Evolutionary conservation across 1,284 basidiomycete genomes (phyloP), one percentile per base, ranked within the genome.

Genomic region (Apiotrichum montevideense): DNA sequence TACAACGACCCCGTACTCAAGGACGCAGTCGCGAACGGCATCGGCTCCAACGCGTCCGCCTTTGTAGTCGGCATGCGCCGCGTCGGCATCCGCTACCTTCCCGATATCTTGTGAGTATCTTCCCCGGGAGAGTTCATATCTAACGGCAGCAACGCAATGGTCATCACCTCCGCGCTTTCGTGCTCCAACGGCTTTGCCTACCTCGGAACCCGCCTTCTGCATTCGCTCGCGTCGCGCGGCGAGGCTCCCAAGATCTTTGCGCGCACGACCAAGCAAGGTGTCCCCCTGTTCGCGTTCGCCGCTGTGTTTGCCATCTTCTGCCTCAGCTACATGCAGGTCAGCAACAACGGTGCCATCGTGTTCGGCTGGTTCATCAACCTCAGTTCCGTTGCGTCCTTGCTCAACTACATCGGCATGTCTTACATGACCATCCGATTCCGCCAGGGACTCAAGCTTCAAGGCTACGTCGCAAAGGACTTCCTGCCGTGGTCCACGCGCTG

Each of bases 151-250:
- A 67, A 67, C 50, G 65, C 63, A 6, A 56, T 65, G 15, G 57
- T 67, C n/a, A 40, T 64, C 34, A 62, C 70, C 44, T 71, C 67
- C 29, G 73, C 70, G 4, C 65, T 74, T 41, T 72, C 68, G 3
- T 71, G 72, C 32, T 73, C 60, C 4, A 65, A 64, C 45, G 63
- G 64, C 51, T 63, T 65, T 41, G 66, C 62, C 46, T 62, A 54
- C 35, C 39, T 56, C 29, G 56, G 42, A 0, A 51, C 45, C 34
- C 56, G 60, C 40, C 37, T 53, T 29, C 51, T 61, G 10, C 56
- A 61, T 46, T 48, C 59, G 15, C 52, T 63, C 6, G 57, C 61
- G 13, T 46, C 46, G 29, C 34, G 42, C 8, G 61, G 63, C 3
- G 45, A 62, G 47, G 63, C 63, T 0, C 63, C 63, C 5, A 44